Conservation (phyloP, 2,329 filamentous ascomycete species). For the Paramyrothecium roridum region DNA sequence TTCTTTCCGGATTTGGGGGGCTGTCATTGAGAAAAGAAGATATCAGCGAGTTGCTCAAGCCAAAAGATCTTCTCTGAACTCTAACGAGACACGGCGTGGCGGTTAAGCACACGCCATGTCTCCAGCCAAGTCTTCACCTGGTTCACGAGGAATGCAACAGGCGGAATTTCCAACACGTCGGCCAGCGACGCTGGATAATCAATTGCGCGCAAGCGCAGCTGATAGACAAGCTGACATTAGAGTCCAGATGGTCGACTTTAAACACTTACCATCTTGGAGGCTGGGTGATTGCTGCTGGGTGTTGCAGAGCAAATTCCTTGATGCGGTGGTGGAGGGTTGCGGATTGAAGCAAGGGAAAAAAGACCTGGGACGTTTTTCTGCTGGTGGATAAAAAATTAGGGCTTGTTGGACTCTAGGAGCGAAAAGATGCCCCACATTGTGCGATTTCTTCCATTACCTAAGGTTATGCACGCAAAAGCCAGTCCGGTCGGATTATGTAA, state of each 20-base stretch:
- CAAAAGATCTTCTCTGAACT: slow-evolving; percentile 82
- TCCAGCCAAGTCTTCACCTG: slow-evolving; percentile 67
- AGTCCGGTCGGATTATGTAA: too few relatives aligned
- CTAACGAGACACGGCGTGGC: slow-evolving; percentile 70
- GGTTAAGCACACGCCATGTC: slow-evolving; percentile 52
- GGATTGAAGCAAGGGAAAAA: slow-evolving; percentile 21
- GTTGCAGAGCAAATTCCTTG: slow-evolving; percentile 29
- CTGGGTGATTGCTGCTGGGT: slow-evolving; percentile 30
- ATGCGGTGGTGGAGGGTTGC: slow-evolving; percentile 24
- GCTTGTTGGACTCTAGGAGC: slow-evolving; percentile 17
- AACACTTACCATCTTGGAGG: slow-evolving; percentile 40
- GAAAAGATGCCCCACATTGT: slow-evolving; percentile 12
- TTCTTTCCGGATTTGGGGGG: slow-evolving; percentile 98
- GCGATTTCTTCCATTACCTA: too few relatives aligned
- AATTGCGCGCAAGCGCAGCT: slow-evolving; percentile 29
- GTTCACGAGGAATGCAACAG: slow-evolving; percentile 20
- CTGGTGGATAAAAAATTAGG: slow-evolving; percentile 35
- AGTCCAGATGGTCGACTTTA: slow-evolving; percentile 24
- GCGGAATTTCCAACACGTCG: slow-evolving; percentile 32
- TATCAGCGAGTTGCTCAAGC: slow-evolving; percentile 86
- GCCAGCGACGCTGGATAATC: slow-evolving; percentile 26
- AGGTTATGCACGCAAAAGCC: too few relatives aligned
- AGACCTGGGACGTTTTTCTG: slow-evolving; percentile 16
- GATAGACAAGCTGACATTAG: slow-evolving; percentile 34
- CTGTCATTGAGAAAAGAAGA: slow-evolving; percentile 99